These are phyloP conservation scores for Candida stauntonica DNA, from an alignment of 805 yeast species.

Conservation along the genomic window DNA sequence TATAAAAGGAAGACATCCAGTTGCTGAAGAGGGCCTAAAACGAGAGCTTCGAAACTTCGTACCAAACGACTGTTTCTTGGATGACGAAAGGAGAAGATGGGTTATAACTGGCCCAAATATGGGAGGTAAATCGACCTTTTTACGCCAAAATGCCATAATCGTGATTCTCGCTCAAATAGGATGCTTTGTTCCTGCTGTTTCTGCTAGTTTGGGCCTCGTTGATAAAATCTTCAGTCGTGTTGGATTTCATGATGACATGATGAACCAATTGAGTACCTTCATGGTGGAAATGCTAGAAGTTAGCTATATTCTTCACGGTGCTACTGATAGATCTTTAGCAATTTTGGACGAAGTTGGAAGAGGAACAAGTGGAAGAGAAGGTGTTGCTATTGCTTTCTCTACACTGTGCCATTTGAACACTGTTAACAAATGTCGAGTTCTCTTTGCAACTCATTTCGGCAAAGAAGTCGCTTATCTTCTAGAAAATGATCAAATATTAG, in stretches of 20 bases:
- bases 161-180: slow-evolving; percentile 87
- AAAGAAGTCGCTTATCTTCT: slow-evolving; percentile 78
- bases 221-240: slow-evolving; percentile 93
- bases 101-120: slow-evolving; percentile 94
- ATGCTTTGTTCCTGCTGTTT: slow-evolving; percentile 76
- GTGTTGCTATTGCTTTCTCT: slow-evolving; percentile 96
- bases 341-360: slow-evolving; percentile 96
- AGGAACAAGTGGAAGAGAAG: slow-evolving; percentile 77
- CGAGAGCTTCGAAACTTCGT: slow-evolving; percentile 46
- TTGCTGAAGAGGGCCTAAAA: slow-evolving; percentile 71
- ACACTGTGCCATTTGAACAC: slow-evolving; percentile 77
- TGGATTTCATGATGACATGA: slow-evolving; percentile 95
- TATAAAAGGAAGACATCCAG: slow-evolving; percentile 71
- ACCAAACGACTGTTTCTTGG: slow-evolving; percentile 74
- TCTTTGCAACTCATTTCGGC: slow-evolving; percentile 95
- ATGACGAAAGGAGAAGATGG: slow-evolving; percentile 50
- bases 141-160: slow-evolving; percentile 84
- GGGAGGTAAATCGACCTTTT: slow-evolving; percentile 96
- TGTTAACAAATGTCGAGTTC: slow-evolving; percentile 67
- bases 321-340: slow-evolving; percentile 73
- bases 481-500: slow-evolving; percentile 51
- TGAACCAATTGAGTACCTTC: slow-evolving; percentile 93
- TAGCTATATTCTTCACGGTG: slow-evolving; percentile 74
- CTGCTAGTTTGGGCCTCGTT: slow-evolving; percentile 75
- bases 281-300: slow-evolving; percentile 97